Base-by-base conservation (phyloP, 1,284 basidiomycete genomes). In the Melampsora larici-populina region DNA sequence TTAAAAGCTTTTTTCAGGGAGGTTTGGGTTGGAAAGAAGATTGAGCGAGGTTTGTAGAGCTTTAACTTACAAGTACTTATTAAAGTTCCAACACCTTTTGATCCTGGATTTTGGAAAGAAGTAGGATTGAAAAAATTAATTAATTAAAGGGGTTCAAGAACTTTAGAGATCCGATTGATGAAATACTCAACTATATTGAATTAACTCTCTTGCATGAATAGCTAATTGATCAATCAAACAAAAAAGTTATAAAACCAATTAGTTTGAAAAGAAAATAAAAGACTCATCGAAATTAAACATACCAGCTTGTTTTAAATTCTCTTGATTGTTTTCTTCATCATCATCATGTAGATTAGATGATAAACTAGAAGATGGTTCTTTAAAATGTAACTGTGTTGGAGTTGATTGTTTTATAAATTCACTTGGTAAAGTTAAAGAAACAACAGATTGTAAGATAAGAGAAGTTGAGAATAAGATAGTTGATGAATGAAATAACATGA, bases 121-220 rank as follows among this genome's bases (percentile, higher is more conserved):
- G n/a, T n/a, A 40, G 11, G 43, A 43, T 29, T 0, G 9, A 60
- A 24, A 9, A 26, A 60, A 60, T 60, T 8, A 15, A 24, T 26
- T 26, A 11, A 55, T 33, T 21, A 33, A n/a, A 46, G 21, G 18
- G 29, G 17, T 9, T 29, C 5, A 62, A 29, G 6, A 40, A 26
- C 6, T 33, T 60, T 51, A 46, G 15, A 43, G 29, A 62, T n/a
- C 15, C 17, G 24, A 11, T 8, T 8, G n/a, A 65, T 65, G 8
- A 65, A 65, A 9, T 24, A 66, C 72, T 67, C 21, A 75, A 75
- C 72, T 69, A 58, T 77, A 78, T 51, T 78, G 68, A 13, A 78
- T 70, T 11, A 78, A 65, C 64, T 78, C 75, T 33, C 75, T 33
- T 21, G 75, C 75, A 70, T 78, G 75, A 31, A 64, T 55, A 43